Base-by-base conservation (phyloP, 768 basidiomycete species). In the Leucogyrophana mollusca region DNA sequence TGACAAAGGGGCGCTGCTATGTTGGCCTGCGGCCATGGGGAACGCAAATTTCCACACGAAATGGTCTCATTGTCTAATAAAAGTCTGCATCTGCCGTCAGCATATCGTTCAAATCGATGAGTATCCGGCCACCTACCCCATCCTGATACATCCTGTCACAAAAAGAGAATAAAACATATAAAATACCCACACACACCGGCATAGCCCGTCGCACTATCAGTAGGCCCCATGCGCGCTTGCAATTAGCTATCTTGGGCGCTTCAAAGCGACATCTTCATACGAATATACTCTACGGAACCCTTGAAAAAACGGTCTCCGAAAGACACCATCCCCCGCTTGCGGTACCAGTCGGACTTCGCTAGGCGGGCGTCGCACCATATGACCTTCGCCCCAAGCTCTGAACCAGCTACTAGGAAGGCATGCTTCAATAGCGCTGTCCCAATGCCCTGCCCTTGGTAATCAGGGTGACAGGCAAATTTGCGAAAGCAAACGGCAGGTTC, bases 341-440 rank as follows among this genome's bases (percentile, higher is more conserved):
- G 58, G 58, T 83, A 84, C 79, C 80, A 83, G 17, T 48, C 63
- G 17, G 58, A 49, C 4, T 69, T 72, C 13, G 70, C 62, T 36
- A 61, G 59, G 50, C 80, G 62, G 17, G 81, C 82, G 56, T 83
- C 81, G 63, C 81, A 83, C 80, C 80, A 84, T 5, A 79, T 60
- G 10, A 73, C 54, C 5, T 50, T 53, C n/a, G 67, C 74, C 16
- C 66, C 68, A 40, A 72, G 54, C 39, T 76, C 67, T n/a, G 65
- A 60, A 52, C 58, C 62, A 17, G 73, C 73, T 23, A 71, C 57
- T 20, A 60, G 60, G 42, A 73, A 67, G 14, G 61, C 66, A 53
- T 73, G 60, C 39, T 58, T 51, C 32, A 87, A 64, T 35, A 83
- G 68, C 40, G 56, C 61, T 20, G 76, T 73, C 25, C 78, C 80